phyloP scores from a whole-genome alignment of 2,329 filamentous ascomycete genomes.

The Alternaria angustiovoidea region DNA sequence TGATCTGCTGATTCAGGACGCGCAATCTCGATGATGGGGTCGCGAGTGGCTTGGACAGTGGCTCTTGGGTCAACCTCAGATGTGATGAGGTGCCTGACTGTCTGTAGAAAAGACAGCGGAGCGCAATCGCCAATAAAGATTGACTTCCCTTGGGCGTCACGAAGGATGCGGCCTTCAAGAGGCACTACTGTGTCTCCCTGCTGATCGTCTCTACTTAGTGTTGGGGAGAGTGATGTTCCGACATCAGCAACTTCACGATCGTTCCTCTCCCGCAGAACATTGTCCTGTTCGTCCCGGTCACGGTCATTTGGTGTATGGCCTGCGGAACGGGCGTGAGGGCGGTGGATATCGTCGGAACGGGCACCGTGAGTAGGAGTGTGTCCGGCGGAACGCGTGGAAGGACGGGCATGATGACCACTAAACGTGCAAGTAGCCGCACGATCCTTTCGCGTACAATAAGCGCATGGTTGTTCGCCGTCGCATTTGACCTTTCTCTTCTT shows the following conservation, averaged over 20 bases:
- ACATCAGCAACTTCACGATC: conserved; percentile 10
- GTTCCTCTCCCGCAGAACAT: conserved; percentile 9
- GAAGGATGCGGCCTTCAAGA: conserved; percentile 57
- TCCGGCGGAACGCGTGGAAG: conserved; percentile 42
- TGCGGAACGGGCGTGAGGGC: conserved; percentile 1
- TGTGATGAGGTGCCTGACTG: conserved; percentile 60
- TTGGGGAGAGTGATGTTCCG: conserved; percentile 31
- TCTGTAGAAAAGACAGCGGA: conserved; percentile 62
- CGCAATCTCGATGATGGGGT: conserved; percentile 45
- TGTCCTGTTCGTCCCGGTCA: conserved; percentile 11
- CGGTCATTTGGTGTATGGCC: conserved; percentile 12
- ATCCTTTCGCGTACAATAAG: conserved; percentile 57
- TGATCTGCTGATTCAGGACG: conserved; percentile 28
- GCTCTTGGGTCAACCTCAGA: conserved; percentile 42
- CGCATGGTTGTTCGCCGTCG: conserved; percentile 60
- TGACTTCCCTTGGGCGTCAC: conserved; percentile 62
- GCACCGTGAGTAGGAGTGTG: conserved; percentile 34
- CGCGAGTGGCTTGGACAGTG: conserved; percentile 34
- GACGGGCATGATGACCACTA: conserved; percentile 50
- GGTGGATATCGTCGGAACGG: conserved; percentile 6
- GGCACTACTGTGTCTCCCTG: conserved; percentile 54
- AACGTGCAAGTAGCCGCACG: conserved; percentile 52
- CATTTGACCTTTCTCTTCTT: conserved; percentile 57
- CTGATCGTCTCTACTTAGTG: conserved; percentile 44
- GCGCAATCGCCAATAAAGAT: conserved; percentile 65